These are phyloP conservation scores for Ustilago shanxiensis DNA, from an alignment of 1,284 basidiomycete genomes.

Conservation along the genomic window DNA sequence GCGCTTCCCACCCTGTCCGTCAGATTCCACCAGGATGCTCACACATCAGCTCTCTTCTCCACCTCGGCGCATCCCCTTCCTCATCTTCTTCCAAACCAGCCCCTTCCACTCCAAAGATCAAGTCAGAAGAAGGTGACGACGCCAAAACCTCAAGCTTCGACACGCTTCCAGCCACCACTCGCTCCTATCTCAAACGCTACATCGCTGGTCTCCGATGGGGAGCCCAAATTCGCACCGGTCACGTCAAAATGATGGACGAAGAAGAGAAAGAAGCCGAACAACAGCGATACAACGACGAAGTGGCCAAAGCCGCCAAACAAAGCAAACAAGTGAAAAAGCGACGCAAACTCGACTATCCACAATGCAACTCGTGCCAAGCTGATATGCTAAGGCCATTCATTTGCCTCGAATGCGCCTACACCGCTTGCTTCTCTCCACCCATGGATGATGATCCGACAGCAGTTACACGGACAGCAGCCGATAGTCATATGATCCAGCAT, in stretches of 20 bases:
- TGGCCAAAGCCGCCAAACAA: slow-evolving; percentile 36
- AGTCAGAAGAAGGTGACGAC: slow-evolving; percentile 38
- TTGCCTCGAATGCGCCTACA: slow-evolving; percentile 63
- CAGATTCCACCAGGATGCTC: slow-evolving; percentile 44
- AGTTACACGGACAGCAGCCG: slow-evolving; percentile 18
- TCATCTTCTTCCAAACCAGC: slow-evolving; percentile 1
- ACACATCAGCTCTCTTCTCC: slow-evolving; percentile 34
- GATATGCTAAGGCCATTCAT: slow-evolving; percentile 65
- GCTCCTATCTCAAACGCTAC: slow-evolving; percentile 53
- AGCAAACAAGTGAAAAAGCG: slow-evolving; percentile 32
- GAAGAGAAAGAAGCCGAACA: slow-evolving; percentile 42
- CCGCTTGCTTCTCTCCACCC: slow-evolving; percentile 58
- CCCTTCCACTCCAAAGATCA: slow-evolving; percentile 29
- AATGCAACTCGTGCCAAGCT: slow-evolving; percentile 54
- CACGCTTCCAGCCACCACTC: slow-evolving; percentile 19
- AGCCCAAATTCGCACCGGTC: slow-evolving; percentile 49
- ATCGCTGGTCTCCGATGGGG: slow-evolving; percentile 62
- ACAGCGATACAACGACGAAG: slow-evolving; percentile 12
- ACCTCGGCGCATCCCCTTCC: slow-evolving; percentile 12
- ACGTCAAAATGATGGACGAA: slow-evolving; percentile 52
- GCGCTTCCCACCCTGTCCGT: slow-evolving; percentile 10
- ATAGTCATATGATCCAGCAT: slow-evolving; percentile 53
- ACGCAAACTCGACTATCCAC: slow-evolving; percentile 59
- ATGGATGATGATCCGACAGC: slow-evolving; percentile 30
- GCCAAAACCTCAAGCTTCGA: slow-evolving; percentile 22